Evolutionary conservation across 2,329 filamentous ascomycete species (phyloP).

Genomic region (Achaetomium macrosporum): DNA sequence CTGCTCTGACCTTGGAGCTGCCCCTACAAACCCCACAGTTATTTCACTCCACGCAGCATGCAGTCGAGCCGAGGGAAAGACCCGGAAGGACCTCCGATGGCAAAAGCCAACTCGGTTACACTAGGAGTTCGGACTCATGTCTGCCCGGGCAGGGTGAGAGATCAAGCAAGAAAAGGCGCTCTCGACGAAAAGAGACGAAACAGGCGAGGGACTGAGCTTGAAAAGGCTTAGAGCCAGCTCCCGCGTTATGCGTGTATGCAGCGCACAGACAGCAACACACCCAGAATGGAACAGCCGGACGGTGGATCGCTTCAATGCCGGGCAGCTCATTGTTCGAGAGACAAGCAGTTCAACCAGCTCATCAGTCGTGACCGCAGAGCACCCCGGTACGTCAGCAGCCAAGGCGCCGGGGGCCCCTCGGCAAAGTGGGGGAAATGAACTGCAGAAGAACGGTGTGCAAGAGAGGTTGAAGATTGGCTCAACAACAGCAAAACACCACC

Average conservation of each 20-base stretch:
- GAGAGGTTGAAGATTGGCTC: background rate
- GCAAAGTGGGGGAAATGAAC: too few species aligned
- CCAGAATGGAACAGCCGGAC: conserved; percentile 21
- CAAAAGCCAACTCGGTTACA: conserved; percentile 2
- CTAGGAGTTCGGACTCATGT: conserved; percentile 8
- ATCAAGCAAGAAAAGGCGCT: background rate
- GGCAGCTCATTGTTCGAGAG: conserved; percentile 21
- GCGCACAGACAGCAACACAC: conserved; percentile 21
- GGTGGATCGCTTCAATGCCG: conserved; percentile 23
- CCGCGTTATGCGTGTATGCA: conserved; percentile 23
- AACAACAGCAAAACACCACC: background rate
- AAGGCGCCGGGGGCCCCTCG: background rate
- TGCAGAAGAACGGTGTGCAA: too few species aligned
- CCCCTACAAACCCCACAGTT: background rate
- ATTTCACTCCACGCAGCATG: background rate
- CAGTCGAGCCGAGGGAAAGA: conserved; percentile 1
- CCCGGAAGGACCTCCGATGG: background rate
- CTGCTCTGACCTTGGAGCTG: background rate
- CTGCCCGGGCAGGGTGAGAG: background rate
- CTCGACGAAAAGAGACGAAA: conserved; percentile 13
- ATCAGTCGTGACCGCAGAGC: background rate
- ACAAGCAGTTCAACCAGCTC: conserved; percentile 6
- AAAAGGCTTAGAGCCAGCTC: conserved; percentile 19
- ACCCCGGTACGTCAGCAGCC: conserved; percentile 7
- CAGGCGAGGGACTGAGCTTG: conserved; percentile 10